Evolutionary conservation across 768 basidiomycete genomes (phyloP), one percentile per base, ranked within the genome.

Genomic region (Favolaschia claudopus): DNA sequence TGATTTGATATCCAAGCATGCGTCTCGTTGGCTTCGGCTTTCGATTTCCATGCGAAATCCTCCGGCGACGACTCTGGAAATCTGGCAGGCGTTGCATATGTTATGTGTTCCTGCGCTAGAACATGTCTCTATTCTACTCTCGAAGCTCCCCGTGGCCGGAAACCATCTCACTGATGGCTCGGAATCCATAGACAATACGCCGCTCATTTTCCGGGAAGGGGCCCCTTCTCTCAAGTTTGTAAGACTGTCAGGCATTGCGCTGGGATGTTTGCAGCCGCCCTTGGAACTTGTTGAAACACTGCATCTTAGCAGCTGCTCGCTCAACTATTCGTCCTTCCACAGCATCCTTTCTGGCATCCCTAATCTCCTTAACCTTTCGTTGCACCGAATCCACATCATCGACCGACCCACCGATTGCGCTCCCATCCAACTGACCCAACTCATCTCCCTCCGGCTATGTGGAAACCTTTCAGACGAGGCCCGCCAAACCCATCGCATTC

Each of bases 221-320:
- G 69, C 75, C 12, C 73, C 77, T 7, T 61, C 61, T 15, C 68
- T 83, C 28, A 69, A 64, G 20, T 78, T 79, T 52, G 72, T 81
- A n/a, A 75, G 80, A 7, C 60, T 83, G 20, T 76, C 76, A 2
- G 80, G 80, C 8, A 67, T 73, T 47, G 76, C 79, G 6, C 63
- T 80, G 17, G 78, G 79, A 8, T 71, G 69, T 24, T 66, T 81
- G 17, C 72, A 73, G 24, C 82, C 81, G 9, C 77, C 80, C 0
- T 65, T 75, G 14, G 56, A 55, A 9, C 55, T 63, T 7, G 68
- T 80, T 20, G 73, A 72, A 7, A 81, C 77, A 14, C 71, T 83
- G n/a, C 78, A 82, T 54, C 65, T 83, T 20, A 80, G 80, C 39
- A 79, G 79, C 5, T 76, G 74, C 68, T 68, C 73, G 12, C 72